Conservation (phyloP, 1,284 basidiomycete genomes). For the Sutorius eximius region DNA sequence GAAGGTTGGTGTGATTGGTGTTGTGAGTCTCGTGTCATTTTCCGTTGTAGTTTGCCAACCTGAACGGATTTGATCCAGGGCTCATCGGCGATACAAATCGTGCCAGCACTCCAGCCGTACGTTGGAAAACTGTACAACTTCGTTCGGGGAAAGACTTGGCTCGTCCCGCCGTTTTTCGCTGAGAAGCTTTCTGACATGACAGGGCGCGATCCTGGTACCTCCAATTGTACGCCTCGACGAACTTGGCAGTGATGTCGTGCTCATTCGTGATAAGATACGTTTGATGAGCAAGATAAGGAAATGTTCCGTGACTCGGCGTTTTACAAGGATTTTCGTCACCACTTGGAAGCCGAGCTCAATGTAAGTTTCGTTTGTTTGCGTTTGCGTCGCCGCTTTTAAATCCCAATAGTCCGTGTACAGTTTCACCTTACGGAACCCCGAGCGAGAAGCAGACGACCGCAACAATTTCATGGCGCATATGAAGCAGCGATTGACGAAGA, state of each 20-base stretch:
- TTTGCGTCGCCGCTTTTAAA: background rate
- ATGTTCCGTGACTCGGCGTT: constrained; percentile 45
- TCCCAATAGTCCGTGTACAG: constrained; percentile 44
- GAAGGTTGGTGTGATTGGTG: constrained; percentile 59
- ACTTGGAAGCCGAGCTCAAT: constrained; percentile 54
- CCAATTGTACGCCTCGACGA: constrained; percentile 43
- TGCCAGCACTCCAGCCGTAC: constrained; percentile 55
- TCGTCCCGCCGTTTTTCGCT: constrained; percentile 49
- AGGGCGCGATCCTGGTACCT: constrained; percentile 34
- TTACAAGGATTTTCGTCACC: constrained; percentile 51
- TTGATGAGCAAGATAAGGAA: constrained; percentile 54
- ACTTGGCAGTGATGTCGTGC: background rate
- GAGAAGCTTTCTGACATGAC: constrained; percentile 41
- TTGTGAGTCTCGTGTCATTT: constrained; percentile 38
- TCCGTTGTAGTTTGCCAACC: background rate
- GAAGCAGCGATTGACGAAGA: constrained; percentile 50
- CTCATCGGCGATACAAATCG: constrained; percentile 64
- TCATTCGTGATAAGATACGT: constrained; percentile 38
- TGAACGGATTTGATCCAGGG: constrained; percentile 41
- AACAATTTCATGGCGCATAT: constrained; percentile 50
- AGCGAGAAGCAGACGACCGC: constrained; percentile 37
- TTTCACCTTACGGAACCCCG: constrained; percentile 45
- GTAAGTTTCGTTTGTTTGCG: constrained; percentile 33
- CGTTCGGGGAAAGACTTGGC: constrained; percentile 63
- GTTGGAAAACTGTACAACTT: constrained; percentile 55